Conservation (phyloP, 345 rosid species). For the Camelina laxa region DNA sequence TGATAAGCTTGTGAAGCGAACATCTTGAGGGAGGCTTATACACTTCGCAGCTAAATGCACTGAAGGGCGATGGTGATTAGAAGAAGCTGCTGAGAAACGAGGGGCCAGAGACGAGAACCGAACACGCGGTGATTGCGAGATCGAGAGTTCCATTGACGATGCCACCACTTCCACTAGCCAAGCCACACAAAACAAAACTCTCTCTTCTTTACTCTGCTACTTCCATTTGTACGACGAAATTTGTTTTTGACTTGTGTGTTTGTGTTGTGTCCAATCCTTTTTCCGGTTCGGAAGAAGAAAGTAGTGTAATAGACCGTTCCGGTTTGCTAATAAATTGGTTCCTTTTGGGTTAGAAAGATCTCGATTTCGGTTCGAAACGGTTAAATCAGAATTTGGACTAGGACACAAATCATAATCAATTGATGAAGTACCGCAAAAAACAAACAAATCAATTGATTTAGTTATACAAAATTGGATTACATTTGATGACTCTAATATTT, state of each 20-base stretch:
- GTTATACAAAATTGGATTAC: constrained; percentile 35
- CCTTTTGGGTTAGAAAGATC: background rate
- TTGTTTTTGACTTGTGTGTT: constrained; percentile 12
- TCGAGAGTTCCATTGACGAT: constrained; percentile 48
- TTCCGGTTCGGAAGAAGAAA: constrained; percentile 7
- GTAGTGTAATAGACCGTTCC: background rate
- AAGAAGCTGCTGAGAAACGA: constrained; percentile 35
- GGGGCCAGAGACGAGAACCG: constrained; percentile 26
- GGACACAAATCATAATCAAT: background rate
- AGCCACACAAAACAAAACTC: constrained; percentile 39
- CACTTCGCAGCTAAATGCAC: constrained; percentile 32
- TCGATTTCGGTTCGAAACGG: background rate
- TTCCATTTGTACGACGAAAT: background rate
- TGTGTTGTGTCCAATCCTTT: constrained; percentile 18
- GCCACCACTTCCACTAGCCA: constrained; percentile 22
- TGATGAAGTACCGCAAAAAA: background rate
- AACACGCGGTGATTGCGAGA: constrained; percentile 39
- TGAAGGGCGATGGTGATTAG: constrained; percentile 22
- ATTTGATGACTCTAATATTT: constrained; percentile 23
- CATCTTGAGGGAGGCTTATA: constrained; percentile 6
- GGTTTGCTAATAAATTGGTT: background rate
- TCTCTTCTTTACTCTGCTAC: constrained; percentile 33
- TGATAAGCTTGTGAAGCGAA: constrained; percentile 41
- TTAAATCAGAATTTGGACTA: background rate
- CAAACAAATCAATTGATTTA: background rate